Conservation (phyloP, 192 early-diverging fungal genomes). For the Jimgerdemannia flammicorona region DNA sequence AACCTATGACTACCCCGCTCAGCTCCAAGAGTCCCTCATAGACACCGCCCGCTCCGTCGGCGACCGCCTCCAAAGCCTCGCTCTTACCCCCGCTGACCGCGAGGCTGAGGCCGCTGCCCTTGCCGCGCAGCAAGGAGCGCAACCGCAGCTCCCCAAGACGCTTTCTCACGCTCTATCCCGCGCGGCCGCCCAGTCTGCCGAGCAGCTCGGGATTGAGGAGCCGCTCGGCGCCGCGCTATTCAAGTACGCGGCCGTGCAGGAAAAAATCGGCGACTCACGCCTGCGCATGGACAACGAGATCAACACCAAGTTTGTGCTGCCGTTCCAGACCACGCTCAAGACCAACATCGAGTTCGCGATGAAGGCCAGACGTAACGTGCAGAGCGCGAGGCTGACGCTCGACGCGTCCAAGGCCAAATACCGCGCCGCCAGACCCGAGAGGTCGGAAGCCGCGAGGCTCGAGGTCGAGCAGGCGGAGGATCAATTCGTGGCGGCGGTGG, state of each 20-base stretch:
- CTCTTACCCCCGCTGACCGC: conserved; percentile 46
- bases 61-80: conserved; percentile 54
- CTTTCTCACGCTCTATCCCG: conserved; percentile 74
- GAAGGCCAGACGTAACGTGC: conserved; percentile 84
- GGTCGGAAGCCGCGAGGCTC: conserved; percentile 66
- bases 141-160: conserved; percentile 47
- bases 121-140: conserved; percentile 21
- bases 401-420: conserved; percentile 83
- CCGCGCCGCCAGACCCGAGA: conserved; percentile 66
- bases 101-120: conserved; percentile 28
- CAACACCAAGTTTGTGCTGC: conserved; percentile 69
- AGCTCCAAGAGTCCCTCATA: conserved; percentile 62
- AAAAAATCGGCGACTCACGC: conserved; percentile 80
- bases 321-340: conserved; percentile 67
- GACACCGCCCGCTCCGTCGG: conserved; percentile 70
- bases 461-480: conserved; percentile 95
- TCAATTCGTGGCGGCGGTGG: conserved; percentile 91
- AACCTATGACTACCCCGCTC: conserved; percentile 75
- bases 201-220: conserved; percentile 71
- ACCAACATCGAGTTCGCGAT: conserved; percentile 75
- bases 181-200: conserved; percentile 62
- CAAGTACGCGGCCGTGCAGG: conserved; percentile 83
- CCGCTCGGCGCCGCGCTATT: conserved; percentile 83
- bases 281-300: conserved; percentile 74
- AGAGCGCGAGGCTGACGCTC: conserved; percentile 74